These are phyloP conservation scores for Oryza nivara DNA, from an alignment of 176 grass and related monocot species.

Conservation along the genomic window DNA sequence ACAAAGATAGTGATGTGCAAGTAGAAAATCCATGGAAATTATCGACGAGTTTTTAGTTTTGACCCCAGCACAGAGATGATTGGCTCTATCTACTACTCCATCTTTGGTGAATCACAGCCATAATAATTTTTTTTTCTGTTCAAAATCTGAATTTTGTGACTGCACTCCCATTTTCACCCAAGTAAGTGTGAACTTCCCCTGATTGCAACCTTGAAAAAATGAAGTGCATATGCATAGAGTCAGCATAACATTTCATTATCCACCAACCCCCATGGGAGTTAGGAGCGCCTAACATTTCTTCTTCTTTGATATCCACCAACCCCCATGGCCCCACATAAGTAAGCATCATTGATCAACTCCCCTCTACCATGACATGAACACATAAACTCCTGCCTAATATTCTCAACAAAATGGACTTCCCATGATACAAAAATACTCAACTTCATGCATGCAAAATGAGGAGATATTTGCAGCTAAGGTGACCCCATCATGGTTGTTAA, in stretches of 20 bases:
- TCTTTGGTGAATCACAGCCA: neutral
- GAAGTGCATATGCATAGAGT: neutral
- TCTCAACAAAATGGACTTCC: neutral
- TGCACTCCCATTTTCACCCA: neutral
- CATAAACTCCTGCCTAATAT: slow-evolving; percentile 5
- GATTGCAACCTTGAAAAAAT: slow-evolving; percentile 3
- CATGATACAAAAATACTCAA: slow-evolving; percentile 10
- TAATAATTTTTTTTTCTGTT: neutral
- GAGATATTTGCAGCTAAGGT: neutral
- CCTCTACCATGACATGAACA: slow-evolving; percentile 10
- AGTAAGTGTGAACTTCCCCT: neutral
- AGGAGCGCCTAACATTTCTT: slow-evolving; percentile 14
- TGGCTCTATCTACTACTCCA: neutral
- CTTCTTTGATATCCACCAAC: neutral
- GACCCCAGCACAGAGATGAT: too few species aligned
- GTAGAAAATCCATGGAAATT: neutral
- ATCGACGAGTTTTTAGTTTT: neutral
- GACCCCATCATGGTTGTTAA: slow-evolving; percentile 8
- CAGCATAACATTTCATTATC: neutral
- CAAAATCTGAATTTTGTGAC: neutral
- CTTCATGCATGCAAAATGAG: neutral
- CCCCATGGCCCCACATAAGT: neutral
- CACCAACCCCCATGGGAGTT: slow-evolving; percentile 28
- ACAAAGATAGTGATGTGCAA: neutral
- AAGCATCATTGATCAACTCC: neutral